Percentiles rank a stretch among this genome's conserved stretches.
These are phyloP conservation scores for Ogataea wickerhamii DNA, from an alignment of 805 yeast species.

Conservation along the genomic window DNA sequence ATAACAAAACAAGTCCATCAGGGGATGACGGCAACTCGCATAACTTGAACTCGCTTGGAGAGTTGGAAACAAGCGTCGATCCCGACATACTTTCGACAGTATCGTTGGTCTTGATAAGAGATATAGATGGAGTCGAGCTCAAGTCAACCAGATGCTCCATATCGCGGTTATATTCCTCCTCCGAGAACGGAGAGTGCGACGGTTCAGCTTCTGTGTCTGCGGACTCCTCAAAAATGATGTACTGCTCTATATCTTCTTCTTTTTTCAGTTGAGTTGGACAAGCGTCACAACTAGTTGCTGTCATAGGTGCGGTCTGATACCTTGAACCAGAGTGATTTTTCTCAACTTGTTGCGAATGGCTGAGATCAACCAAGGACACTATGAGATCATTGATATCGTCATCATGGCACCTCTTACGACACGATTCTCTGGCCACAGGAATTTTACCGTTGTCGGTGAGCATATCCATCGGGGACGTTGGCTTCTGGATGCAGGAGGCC, in stretches of 20 bases:
- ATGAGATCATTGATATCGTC: constrained; percentile 36
- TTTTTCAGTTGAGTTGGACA: not conserved
- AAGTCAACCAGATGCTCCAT: constrained; percentile 19
- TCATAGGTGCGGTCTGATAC: not conserved
- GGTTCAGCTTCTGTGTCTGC: constrained; percentile 11
- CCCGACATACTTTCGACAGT: constrained; percentile 26
- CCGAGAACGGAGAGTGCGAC: constrained; percentile 19
- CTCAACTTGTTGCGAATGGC: constrained; percentile 25
- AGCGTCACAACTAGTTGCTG: not conserved
- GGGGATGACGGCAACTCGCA: constrained; percentile 18
- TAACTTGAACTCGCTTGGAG: constrained; percentile 21
- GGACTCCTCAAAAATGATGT: constrained; percentile 13
- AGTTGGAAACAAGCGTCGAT: constrained; percentile 19
- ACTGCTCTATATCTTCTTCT: constrained; percentile 15
- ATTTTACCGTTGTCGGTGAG: constrained; percentile 8
- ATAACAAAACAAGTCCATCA: constrained; percentile 5
- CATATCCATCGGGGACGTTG: constrained; percentile 7
- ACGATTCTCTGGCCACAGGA: not conserved
- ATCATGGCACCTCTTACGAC: constrained; percentile 30
- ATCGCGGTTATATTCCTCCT: constrained; percentile 20
- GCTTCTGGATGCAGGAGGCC: not conserved
- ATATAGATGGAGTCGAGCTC: constrained; percentile 22
- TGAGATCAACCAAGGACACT: constrained; percentile 33
- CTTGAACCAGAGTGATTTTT: not conserved
- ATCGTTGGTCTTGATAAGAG: constrained; percentile 28